phyloP scores from a whole-genome alignment of 805 yeast species.

The Schwanniomyces vanrijiae region DNA sequence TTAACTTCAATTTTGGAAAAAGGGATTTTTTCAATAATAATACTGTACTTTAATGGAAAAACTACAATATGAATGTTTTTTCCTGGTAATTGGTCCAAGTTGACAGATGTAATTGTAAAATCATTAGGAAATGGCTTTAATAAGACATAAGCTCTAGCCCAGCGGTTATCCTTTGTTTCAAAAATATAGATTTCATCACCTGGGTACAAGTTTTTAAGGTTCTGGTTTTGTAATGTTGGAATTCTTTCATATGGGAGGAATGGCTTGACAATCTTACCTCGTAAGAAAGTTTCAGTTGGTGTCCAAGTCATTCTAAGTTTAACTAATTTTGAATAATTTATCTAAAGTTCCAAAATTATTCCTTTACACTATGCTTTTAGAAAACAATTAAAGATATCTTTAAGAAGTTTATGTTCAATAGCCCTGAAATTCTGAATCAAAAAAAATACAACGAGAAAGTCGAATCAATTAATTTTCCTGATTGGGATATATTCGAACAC shows the following conservation, averaged over 20 bases:
- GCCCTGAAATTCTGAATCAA: background rate
- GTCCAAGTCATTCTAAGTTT: constrained; percentile 33
- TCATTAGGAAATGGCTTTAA: constrained; percentile 71
- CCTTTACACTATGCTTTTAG: no score
- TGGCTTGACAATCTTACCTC: constrained; percentile 38
- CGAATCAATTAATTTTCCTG: constrained; percentile 1
- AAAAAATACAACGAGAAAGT: background rate
- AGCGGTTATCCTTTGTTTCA: constrained; percentile 57
- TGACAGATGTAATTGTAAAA: constrained; percentile 59
- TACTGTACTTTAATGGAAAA: constrained; percentile 59
- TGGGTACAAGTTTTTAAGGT: constrained; percentile 57
- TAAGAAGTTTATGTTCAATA: background rate
- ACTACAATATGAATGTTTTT: constrained; percentile 52
- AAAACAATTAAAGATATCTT: background rate
- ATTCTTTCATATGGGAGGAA: constrained; percentile 43
- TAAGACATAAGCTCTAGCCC: constrained; percentile 80
- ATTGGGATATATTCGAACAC: background rate
- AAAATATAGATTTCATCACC: constrained; percentile 80
- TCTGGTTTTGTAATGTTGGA: constrained; percentile 34
- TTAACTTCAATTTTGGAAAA: constrained; percentile 28
- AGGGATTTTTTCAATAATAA: constrained; percentile 43
- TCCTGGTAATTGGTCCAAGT: constrained; percentile 64
- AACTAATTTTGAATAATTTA: background rate
- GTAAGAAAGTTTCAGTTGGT: constrained; percentile 35
- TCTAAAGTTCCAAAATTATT: background rate